Conservation (phyloP, 192 early-diverging fungal genomes). For the Umbelopsis sp. region DNA sequence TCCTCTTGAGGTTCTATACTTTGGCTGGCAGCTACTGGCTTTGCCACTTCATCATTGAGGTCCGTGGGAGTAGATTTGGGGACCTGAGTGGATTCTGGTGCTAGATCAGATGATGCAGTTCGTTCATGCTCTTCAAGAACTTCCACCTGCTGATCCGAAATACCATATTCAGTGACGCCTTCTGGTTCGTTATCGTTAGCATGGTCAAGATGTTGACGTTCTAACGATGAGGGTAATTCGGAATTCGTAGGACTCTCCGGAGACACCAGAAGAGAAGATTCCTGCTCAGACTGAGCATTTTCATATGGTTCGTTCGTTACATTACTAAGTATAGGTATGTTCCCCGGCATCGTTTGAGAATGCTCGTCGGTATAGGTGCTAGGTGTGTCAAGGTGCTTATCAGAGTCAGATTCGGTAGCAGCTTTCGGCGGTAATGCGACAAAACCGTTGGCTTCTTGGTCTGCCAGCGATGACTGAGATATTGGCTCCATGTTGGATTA, state of each 20-base stretch:
- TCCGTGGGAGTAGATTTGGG: neutral
- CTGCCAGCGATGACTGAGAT: neutral
- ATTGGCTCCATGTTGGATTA: neutral
- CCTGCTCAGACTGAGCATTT: neutral
- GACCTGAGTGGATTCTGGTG: neutral
- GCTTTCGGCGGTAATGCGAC: neutral
- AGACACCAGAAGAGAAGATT: neutral
- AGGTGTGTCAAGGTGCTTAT: neutral
- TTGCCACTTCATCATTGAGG: neutral
- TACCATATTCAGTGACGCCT: neutral
- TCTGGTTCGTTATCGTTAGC: neutral
- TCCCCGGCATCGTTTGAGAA: neutral
- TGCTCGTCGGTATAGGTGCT: neutral
- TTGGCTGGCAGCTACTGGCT: neutral
- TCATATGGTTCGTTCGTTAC: neutral
- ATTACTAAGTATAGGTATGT: neutral
- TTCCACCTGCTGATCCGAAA: neutral
- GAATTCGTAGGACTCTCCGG: neutral
- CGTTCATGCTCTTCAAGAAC: neutral
- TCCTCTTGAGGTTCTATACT: no score
- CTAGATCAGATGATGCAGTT: neutral
- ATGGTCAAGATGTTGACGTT: slow-evolving; percentile 8
- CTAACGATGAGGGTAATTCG: neutral
- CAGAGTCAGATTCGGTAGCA: neutral
- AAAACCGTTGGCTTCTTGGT: neutral